These are phyloP conservation scores for Thuja plicata DNA, from an alignment of 83 land plant genomes.

Conservation along the genomic window DNA sequence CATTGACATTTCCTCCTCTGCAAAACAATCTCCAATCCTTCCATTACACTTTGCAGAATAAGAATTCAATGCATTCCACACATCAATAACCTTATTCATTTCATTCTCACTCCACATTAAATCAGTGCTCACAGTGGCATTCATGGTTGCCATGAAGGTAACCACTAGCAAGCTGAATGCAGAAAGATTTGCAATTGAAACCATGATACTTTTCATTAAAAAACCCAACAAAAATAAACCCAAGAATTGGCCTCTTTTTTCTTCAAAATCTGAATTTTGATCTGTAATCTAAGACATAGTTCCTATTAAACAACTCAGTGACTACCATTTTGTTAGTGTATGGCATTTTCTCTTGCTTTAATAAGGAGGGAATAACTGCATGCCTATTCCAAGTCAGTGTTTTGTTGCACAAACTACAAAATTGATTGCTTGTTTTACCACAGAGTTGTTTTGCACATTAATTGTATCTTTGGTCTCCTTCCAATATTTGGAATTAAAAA, in stretches of 20 bases:
- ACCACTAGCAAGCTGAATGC: not conserved
- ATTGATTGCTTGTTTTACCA: too few species aligned
- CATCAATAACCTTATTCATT: not conserved
- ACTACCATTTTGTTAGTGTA: not conserved
- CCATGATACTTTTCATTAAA: not conserved
- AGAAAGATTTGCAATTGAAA: not conserved
- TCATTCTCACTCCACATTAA: not conserved
- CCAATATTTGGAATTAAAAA: too few species aligned
- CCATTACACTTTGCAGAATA: not conserved
- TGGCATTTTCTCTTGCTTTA: too few species aligned
- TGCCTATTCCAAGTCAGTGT: not conserved
- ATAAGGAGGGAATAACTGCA: not conserved
- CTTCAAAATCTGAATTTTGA: too few species aligned
- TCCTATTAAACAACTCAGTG: too few species aligned
- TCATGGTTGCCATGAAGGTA: not conserved
- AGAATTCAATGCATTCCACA: not conserved
- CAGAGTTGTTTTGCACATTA: too few species aligned
- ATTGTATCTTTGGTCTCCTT: too few species aligned
- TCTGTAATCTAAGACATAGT: too few species aligned
- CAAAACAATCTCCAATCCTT: slow-evolving; percentile 32
- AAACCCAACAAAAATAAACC: not conserved
- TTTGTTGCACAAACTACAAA: not conserved
- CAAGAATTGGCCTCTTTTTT: not conserved
- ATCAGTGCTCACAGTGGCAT: not conserved
- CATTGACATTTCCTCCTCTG: slow-evolving; percentile 23